Evolutionary conservation across 1,139 yeast genomes (phyloP), one percentile per base, ranked within the genome.

Genomic region (Geotrichum phurueaensis): DNA sequence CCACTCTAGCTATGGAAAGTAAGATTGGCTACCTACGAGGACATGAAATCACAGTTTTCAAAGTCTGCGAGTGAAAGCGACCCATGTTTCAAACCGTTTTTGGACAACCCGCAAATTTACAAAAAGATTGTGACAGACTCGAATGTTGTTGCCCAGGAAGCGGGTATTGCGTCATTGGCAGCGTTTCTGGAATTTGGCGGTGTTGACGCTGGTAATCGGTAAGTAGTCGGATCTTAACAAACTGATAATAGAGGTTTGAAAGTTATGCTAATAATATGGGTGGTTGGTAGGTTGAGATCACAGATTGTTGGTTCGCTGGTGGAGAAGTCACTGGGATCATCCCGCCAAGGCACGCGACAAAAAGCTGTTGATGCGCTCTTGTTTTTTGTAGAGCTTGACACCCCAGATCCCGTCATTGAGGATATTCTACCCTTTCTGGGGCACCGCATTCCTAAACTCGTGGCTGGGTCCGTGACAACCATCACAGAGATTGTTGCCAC

Each of bases 121-220:
- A 84, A 81, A 66, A 81, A 79, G 66, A 80, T 85, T 48, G 84
- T 87, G 12, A 79, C 82, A 7, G 99, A 94, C 71, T 73, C 87
- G 51, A 94, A 94, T 71, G 97, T 91, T 18, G 96, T 89, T 25
- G 97, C 99, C 0, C 96, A 91, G 67, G 98, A 94, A 70, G 76
- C 87, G 0, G 98, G 91, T 13, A 77, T 90, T 48, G 73, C 76
- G 13, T 79, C 88, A 5, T 73, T 89, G 29, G 74, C 75, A 15
- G 79, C 82, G n/a, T 82, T 83, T 66, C 76, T 89, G 60, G 82
- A 83, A 67, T 81, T 73, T 68, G 91, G 89, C 1, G 89, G 86
- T 0, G 68, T 81, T 7, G 69, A 66, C 57, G 76, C 71, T 65
- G 80, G 73, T 61, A 61, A 67, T 59, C 61, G 58, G 60, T 57